A percentile compares a stretch with the other conserved stretches of the same genome.
phyloP scores from a whole-genome alignment of 768 basidiomycete genomes.

The Chalciporus chontae region DNA sequence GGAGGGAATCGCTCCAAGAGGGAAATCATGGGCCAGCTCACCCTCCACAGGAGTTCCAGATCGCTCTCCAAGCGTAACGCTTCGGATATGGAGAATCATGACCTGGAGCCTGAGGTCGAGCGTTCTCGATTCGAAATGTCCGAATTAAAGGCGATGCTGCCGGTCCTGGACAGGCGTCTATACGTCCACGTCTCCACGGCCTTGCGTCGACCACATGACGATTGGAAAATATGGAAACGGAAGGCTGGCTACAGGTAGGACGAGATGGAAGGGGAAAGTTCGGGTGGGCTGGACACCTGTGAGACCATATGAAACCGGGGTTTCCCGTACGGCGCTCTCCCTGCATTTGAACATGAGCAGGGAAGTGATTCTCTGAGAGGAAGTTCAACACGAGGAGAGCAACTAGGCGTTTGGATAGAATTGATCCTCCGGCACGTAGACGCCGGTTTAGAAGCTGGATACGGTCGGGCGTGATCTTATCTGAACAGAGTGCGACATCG shows the following conservation, averaged over 20 bases:
- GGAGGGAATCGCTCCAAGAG: slow-evolving; percentile 7
- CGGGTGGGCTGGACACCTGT: background rate
- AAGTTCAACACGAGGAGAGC: slow-evolving; percentile 9
- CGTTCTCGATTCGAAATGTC: background rate
- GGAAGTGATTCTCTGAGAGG: slow-evolving; percentile 17
- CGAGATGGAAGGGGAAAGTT: background rate
- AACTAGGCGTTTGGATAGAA: background rate
- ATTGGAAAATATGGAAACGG: slow-evolving; percentile 2
- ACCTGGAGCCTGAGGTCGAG: background rate
- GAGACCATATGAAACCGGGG: background rate
- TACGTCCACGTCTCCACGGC: background rate
- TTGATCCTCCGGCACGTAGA: slow-evolving; percentile 6
- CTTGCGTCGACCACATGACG: slow-evolving; percentile 6
- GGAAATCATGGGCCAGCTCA: slow-evolving; percentile 13
- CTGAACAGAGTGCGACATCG: background rate
- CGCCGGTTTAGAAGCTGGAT: background rate
- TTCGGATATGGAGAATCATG: slow-evolving; percentile 14
- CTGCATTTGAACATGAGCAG: slow-evolving; percentile 10
- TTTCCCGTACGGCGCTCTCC: slow-evolving; percentile 10
- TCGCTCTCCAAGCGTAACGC: slow-evolving; percentile 17
- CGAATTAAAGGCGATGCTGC: slow-evolving; percentile 1
- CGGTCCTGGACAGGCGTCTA: slow-evolving; percentile 2
- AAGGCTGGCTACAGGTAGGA: background rate
- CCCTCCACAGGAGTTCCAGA: slow-evolving; percentile 11
- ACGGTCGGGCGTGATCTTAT: slow-evolving; percentile 15